phyloP scores from a whole-genome alignment of 2,329 filamentous ascomycete species.

The Pseudocercospora crystallina region DNA sequence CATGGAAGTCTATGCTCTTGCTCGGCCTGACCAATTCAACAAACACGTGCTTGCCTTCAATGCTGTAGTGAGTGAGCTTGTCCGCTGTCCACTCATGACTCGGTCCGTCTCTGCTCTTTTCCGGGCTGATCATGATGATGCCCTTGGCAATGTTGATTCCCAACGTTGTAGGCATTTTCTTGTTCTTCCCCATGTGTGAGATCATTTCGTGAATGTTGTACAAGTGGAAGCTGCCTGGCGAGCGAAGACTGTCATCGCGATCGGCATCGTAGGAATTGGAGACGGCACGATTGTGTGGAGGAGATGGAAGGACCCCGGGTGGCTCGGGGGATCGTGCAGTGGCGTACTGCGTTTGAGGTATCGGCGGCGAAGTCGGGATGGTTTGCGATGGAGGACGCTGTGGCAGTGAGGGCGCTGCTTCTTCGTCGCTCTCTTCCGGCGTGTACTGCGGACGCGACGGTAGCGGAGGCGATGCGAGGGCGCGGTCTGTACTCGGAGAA shows the following conservation, averaged over 20 bases:
- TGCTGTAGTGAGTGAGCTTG: conserved; percentile 94
- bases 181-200: conserved; percentile 92
- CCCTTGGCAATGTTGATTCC: conserved; percentile 91
- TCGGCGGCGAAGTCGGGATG: conserved; percentile 49
- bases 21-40: conserved; percentile 88
- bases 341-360: conserved; percentile 38
- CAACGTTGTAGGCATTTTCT: conserved; percentile 96
- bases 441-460: conserved; percentile 57
- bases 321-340: conserved; percentile 39
- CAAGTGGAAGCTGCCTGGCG: conserved; percentile 82
- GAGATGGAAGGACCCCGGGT: conserved; percentile 52
- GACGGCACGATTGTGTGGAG: conserved; percentile 54
- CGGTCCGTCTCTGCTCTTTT: conserved; percentile 77
- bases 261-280: conserved; percentile 37
- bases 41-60: conserved; percentile 97
- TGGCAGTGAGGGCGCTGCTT: conserved; percentile 62
- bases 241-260: conserved; percentile 47
- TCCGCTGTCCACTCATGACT: conserved; percentile 93
- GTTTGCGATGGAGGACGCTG: conserved; percentile 56
- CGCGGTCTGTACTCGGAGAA: conserved; percentile 24
- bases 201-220: conserved; percentile 99
- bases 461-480: conserved; percentile 53
- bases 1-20: conserved; percentile 95
- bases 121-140: conserved; percentile 85
- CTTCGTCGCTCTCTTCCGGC: conserved; percentile 68